phyloP scores from a whole-genome alignment of 805 yeast genomes.

The Osmozyma mogii region DNA sequence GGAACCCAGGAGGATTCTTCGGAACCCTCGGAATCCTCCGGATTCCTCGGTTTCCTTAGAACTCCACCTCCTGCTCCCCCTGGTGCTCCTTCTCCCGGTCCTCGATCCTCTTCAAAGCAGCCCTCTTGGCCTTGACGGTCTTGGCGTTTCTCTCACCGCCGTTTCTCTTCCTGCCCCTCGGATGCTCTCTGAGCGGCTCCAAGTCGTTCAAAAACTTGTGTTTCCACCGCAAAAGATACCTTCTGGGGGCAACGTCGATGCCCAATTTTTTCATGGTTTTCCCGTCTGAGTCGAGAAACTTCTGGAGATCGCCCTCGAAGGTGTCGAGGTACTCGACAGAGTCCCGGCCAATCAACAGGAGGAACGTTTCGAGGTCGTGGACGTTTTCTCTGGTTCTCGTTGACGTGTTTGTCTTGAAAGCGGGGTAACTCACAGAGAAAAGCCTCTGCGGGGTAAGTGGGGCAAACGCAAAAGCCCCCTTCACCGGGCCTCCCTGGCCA shows the following conservation, averaged over 20 bases:
- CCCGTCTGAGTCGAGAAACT: constrained; percentile 52
- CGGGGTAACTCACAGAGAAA: constrained; percentile 8
- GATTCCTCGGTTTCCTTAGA: background rate
- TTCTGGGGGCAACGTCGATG: constrained; percentile 61
- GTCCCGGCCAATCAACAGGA: constrained; percentile 72
- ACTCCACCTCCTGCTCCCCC: background rate
- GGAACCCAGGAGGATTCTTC: too few species aligned
- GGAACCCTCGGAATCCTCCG: too few species aligned
- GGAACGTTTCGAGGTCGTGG: constrained; percentile 62
- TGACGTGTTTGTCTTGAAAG: constrained; percentile 42
- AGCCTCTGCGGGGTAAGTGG: constrained; percentile 1
- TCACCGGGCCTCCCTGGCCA: too few species aligned
- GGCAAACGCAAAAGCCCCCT: too few species aligned
- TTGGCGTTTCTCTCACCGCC: constrained; percentile 85
- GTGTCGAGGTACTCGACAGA: constrained; percentile 57
- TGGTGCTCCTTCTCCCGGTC: constrained; percentile 41
- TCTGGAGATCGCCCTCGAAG: constrained; percentile 53
- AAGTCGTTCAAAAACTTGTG: constrained; percentile 55
- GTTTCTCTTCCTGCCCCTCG: constrained; percentile 60
- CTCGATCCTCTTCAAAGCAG: constrained; percentile 53
- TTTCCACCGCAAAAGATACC: constrained; percentile 66
- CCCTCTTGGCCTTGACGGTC: constrained; percentile 41
- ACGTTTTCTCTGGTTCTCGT: constrained; percentile 38
- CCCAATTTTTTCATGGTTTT: constrained; percentile 65
- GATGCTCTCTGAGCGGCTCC: constrained; percentile 46